Conservation (phyloP, 176 grass and related monocot species). For the Alloteropsis semialata region DNA sequence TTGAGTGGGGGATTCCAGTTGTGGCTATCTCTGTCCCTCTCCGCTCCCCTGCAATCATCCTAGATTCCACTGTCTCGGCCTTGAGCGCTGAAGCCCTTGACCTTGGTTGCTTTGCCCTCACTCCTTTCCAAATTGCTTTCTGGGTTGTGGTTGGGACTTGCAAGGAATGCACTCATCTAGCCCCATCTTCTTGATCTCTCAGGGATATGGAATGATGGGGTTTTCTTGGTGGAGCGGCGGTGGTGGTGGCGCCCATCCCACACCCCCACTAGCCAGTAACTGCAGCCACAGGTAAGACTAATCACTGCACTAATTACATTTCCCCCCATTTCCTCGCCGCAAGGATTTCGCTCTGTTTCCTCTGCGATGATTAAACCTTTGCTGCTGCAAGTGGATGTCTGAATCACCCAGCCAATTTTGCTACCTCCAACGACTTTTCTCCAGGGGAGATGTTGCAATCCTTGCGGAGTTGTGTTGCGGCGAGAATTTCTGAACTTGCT, state of each 20-base stretch:
- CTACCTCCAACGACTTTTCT: constrained; percentile 16
- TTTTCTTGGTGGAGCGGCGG: constrained; percentile 44
- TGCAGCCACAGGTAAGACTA: constrained; percentile 21
- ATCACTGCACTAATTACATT: constrained; percentile 23
- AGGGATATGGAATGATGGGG: constrained; percentile 39
- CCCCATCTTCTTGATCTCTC: constrained; percentile 34
- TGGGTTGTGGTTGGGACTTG: constrained; percentile 39
- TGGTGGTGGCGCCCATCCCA: constrained; percentile 9
- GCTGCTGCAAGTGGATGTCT: constrained; percentile 22
- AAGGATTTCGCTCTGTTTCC: constrained; percentile 13
- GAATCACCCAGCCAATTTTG: constrained; percentile 21
- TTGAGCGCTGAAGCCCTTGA: constrained; percentile 28
- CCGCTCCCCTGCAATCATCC: not conserved
- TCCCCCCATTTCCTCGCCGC: too few species aligned
- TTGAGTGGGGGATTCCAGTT: constrained; percentile 36
- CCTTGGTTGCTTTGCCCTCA: constrained; percentile 43
- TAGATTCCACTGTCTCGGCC: constrained; percentile 20
- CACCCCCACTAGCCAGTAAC: constrained; percentile 13
- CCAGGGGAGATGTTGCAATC: constrained; percentile 6
- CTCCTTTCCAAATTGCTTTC: constrained; percentile 40
- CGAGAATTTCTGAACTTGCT: constrained; percentile 21
- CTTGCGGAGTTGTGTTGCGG: not conserved
- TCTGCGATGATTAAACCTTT: constrained; percentile 28
- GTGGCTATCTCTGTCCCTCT: constrained; percentile 25
- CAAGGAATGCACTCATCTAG: constrained; percentile 41